phyloP scores from a whole-genome alignment of 2,329 filamentous ascomycete species.

The Pseudogymnoascus verrucosus region DNA sequence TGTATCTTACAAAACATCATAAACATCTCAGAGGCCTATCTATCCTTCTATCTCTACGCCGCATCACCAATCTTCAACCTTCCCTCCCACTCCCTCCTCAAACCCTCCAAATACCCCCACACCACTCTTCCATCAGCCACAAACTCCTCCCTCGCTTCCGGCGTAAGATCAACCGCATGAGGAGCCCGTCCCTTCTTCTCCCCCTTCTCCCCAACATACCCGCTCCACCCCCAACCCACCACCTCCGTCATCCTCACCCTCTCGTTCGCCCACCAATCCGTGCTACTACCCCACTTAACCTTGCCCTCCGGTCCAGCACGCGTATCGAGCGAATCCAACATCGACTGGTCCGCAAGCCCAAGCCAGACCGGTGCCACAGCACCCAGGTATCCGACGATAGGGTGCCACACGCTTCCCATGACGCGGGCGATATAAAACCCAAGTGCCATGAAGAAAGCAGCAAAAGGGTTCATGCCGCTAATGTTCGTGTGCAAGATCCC shows the following conservation, averaged over 20 bases:
- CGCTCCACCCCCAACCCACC: constrained; percentile 73
- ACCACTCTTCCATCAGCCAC: constrained; percentile 50
- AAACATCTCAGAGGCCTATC: neutral
- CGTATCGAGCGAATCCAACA: constrained; percentile 47
- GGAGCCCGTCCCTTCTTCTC: constrained; percentile 51
- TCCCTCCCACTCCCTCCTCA: constrained; percentile 60
- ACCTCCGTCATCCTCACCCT: constrained; percentile 72
- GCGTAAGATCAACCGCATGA: constrained; percentile 49
- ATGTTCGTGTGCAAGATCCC: constrained; percentile 80
- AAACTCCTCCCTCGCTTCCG: constrained; percentile 53
- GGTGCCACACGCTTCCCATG: constrained; percentile 85
- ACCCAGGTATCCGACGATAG: constrained; percentile 65
- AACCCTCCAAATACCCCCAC: constrained; percentile 65
- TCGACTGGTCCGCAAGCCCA: constrained; percentile 56
- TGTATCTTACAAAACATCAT: neutral
- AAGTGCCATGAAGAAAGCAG: constrained; percentile 61
- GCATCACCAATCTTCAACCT: constrained; percentile 24
- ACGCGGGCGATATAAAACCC: constrained; percentile 65
- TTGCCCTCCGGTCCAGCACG: constrained; percentile 45
- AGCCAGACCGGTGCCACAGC: constrained; percentile 73
- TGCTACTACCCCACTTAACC: constrained; percentile 71
- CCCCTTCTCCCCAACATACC: constrained; percentile 44
- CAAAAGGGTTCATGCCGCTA: constrained; percentile 61
- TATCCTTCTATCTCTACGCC: constrained; percentile 14
- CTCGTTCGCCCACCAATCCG: constrained; percentile 48